These are phyloP conservation scores for Daldinia vernicosa DNA, from an alignment of 495 filamentous ascomycete species.

Conservation along the genomic window DNA sequence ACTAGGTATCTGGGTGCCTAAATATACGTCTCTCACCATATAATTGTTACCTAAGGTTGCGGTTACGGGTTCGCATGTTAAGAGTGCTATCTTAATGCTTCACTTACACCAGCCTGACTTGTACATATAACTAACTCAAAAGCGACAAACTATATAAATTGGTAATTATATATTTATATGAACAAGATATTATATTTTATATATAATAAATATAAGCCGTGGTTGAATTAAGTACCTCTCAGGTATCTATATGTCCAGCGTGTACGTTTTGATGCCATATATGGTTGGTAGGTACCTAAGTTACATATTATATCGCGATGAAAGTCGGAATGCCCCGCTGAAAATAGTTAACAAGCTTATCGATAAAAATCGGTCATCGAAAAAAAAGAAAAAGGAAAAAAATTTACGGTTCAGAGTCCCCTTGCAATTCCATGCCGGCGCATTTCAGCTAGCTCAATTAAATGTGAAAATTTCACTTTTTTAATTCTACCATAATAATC, in stretches of 20 bases:
- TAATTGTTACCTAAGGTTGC: not conserved
- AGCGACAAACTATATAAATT: not conserved
- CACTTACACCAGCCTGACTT: not conserved
- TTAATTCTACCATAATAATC: not conserved
- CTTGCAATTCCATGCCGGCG: conserved; percentile 4
- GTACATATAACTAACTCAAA: not conserved
- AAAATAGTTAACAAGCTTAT: conserved; percentile 8
- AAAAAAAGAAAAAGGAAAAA: conserved; percentile 6
- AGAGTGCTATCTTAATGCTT: not conserved
- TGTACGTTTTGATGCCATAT: no score
- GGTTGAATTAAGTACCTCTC: no score
- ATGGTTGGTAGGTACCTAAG: not conserved
- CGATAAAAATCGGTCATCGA: conserved; percentile 17
- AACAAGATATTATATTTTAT: not conserved
- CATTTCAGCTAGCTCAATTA: not conserved
- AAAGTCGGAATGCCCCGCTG: conserved; percentile 2
- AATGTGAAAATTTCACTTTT: not conserved
- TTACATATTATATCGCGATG: no score
- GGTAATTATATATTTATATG: not conserved
- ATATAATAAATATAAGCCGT: not conserved
- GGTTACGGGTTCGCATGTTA: not conserved
- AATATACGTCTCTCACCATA: not conserved
- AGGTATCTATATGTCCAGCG: no score
- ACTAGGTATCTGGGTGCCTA: no score
- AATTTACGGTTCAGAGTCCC: conserved; percentile 26